Percentiles rank a stretch among this genome's conserved stretches.
phyloP scores from a whole-genome alignment of 1,139 yeast genomes.

The Meyerozyma elateridarum region DNA sequence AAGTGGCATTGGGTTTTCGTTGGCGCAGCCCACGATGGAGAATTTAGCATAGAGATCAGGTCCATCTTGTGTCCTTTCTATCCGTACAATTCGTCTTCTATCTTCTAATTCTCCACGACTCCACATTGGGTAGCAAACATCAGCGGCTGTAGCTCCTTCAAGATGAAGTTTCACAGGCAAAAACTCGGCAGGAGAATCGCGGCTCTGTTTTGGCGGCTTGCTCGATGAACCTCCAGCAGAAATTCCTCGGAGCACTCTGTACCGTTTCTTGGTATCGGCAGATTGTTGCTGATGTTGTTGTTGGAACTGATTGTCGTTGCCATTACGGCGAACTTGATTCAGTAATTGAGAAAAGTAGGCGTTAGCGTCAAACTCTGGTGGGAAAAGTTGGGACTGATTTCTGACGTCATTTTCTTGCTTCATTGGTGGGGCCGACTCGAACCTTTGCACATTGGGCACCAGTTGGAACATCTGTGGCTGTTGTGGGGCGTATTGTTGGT shows the following conservation, averaged over 20 bases:
- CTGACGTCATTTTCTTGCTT: no score
- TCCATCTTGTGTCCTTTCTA: slow-evolving; percentile 50
- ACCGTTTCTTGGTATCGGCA: slow-evolving; percentile 23
- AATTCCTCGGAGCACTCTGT: slow-evolving; percentile 49
- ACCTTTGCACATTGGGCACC: no score
- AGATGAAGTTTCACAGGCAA: slow-evolving; percentile 45
- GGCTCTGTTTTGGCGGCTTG: slow-evolving; percentile 47
- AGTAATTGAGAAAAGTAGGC: not conserved
- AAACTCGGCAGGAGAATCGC: slow-evolving; percentile 28
- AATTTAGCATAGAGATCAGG: slow-evolving; percentile 45
- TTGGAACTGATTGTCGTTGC: not conserved
- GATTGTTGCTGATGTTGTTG: no score
- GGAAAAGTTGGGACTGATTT: no score
- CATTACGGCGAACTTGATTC: not conserved
- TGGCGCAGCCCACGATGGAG: slow-evolving; percentile 48
- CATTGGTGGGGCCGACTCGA: no score
- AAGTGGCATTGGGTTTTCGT: slow-evolving; percentile 38
- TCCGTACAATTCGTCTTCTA: slow-evolving; percentile 51
- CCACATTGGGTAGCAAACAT: slow-evolving; percentile 52
- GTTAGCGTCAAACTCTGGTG: no score
- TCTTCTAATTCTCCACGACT: slow-evolving; percentile 39
- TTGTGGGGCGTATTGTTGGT: no score
- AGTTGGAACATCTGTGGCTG: no score
- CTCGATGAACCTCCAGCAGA: slow-evolving; percentile 57
- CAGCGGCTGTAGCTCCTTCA: slow-evolving; percentile 40